These are phyloP conservation scores for Ramularia endophylla DNA, from an alignment of 2,329 filamentous ascomycete species.

Conservation along the genomic window DNA sequence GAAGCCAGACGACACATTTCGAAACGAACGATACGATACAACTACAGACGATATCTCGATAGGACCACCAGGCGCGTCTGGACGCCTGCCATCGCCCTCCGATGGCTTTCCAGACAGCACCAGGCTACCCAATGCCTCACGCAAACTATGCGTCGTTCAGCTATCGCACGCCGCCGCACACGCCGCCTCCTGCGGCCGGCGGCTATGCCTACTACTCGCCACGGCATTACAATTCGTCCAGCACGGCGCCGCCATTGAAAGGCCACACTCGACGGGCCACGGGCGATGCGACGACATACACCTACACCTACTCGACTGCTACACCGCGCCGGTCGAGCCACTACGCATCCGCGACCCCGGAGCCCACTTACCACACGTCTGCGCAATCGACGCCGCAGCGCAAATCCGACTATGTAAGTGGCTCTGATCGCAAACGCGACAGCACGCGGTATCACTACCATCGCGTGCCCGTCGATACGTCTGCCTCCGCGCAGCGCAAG, in stretches of 20 bases:
- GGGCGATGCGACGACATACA: conserved; percentile 41
- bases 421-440: conserved; percentile 42
- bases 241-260: conserved; percentile 43
- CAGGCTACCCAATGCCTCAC: conserved; percentile 36
- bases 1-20: conserved; percentile 1
- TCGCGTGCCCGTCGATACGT: conserved; percentile 17
- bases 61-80: conserved; percentile 28
- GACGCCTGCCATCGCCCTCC: conserved; percentile 28
- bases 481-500: conserved; percentile 23
- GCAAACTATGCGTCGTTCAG: conserved; percentile 45
- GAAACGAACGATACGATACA: conserved; percentile 1
- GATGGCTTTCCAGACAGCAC: conserved; percentile 32
- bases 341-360: conserved; percentile 18
- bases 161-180: conserved; percentile 42
- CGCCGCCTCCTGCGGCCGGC: conserved; percentile 42
- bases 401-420: conserved; percentile 62
- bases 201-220: conserved; percentile 48
- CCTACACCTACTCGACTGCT: conserved; percentile 36
- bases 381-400: conserved; percentile 46
- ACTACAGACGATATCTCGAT: conserved; percentile 11
- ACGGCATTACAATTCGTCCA: conserved; percentile 43
- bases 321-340: conserved; percentile 17
- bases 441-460: conserved; percentile 31
- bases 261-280: conserved; percentile 53
- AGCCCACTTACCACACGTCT: conserved; percentile 35